phyloP scores from a whole-genome alignment of 352 stramenopile genomes.

The Aphanomyces invadans region DNA sequence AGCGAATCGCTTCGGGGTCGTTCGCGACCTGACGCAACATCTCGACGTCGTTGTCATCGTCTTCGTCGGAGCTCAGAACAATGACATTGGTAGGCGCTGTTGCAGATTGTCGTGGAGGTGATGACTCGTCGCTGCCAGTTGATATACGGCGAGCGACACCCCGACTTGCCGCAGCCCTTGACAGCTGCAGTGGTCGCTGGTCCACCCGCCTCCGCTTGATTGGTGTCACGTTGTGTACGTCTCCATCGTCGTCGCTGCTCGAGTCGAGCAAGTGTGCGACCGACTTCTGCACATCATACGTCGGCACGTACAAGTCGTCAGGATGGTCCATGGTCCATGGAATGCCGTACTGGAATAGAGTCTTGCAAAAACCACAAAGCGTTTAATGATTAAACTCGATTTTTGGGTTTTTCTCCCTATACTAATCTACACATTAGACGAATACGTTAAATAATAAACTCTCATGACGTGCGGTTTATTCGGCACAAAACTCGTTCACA shows the following conservation, averaged over 20 bases:
- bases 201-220: conserved; percentile 11
- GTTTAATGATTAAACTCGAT: too few relatives aligned
- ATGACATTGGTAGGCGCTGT: not conserved
- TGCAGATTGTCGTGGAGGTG: not conserved
- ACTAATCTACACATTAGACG: too few relatives aligned
- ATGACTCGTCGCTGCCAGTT: not conserved
- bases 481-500: not conserved
- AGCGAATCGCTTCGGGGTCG: not conserved
- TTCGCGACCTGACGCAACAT: not conserved
- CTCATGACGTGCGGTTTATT: conserved; percentile 13
- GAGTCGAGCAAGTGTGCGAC: not conserved
- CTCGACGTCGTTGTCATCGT: conserved; percentile 4
- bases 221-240: not conserved
- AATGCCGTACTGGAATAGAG: too few relatives aligned
- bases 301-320: conserved; percentile 10
- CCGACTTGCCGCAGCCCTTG: not conserved
- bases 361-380: not conserved
- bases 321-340: not conserved
- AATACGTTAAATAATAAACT: too few relatives aligned
- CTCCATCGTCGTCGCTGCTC: conserved; percentile 1
- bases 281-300: not conserved
- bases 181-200: not conserved
- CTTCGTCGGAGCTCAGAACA: not conserved
- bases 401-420: too few relatives aligned
- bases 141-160: not conserved